A percentile compares a stretch with the other conserved stretches of the same genome.
phyloP scores from a whole-genome alignment of 1,284 basidiomycete genomes.

The Singerocomus inundabilis region DNA sequence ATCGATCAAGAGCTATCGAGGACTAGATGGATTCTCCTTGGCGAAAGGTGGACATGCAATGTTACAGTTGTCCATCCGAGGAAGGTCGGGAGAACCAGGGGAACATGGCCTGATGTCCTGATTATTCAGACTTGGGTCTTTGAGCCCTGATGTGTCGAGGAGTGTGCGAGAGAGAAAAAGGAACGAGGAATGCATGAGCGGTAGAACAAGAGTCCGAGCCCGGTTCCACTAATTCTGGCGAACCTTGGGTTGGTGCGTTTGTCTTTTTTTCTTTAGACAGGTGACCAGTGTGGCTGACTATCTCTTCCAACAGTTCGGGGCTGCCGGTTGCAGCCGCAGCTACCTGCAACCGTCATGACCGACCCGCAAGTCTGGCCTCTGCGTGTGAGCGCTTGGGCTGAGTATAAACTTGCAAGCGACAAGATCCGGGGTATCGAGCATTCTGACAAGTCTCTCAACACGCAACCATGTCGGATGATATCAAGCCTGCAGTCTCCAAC shows the following conservation, averaged over 20 bases:
- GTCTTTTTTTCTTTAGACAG: too few species aligned
- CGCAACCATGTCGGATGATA: neutral
- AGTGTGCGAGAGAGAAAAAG: neutral
- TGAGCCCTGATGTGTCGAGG: neutral
- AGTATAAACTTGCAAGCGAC: conserved; percentile 2
- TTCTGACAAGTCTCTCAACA: neutral
- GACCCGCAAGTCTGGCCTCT: too few species aligned
- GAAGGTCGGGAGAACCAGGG: too few species aligned
- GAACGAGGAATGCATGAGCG: neutral
- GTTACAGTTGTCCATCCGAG: too few species aligned
- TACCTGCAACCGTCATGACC: neutral
- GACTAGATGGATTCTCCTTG: too few species aligned
- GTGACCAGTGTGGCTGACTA: too few species aligned
- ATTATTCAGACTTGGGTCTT: neutral
- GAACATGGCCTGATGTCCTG: too few species aligned
- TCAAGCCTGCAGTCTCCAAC: conserved; percentile 32
- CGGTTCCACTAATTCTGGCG: neutral
- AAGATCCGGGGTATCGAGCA: neutral
- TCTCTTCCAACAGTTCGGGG: too few species aligned
- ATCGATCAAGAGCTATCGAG: too few species aligned
- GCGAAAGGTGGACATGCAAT: too few species aligned
- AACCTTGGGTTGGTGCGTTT: neutral
- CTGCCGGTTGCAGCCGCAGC: neutral
- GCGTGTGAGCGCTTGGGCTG: neutral
- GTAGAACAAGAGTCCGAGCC: neutral